A percentile compares a stretch with the other conserved stretches of the same genome.
phyloP scores from a whole-genome alignment of 2,329 filamentous ascomycete species.

The Penicillium thymicola region DNA sequence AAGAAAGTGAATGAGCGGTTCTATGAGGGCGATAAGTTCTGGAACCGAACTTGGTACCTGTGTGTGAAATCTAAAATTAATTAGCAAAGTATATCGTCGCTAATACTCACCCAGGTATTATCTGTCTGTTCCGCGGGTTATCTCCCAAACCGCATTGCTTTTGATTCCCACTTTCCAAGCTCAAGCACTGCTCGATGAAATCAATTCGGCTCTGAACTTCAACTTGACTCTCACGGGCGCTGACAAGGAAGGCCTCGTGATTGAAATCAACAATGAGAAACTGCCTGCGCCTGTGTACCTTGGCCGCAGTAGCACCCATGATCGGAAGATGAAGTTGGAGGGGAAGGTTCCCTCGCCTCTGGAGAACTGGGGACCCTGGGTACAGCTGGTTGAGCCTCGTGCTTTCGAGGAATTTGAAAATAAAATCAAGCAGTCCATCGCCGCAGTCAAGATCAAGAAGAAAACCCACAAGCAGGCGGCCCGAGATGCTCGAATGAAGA shows the following conservation, averaged over 20 bases:
- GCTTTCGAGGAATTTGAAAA: slow-evolving; percentile 28
- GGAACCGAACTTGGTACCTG: slow-evolving; percentile 69
- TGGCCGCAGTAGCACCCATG: slow-evolving; percentile 52
- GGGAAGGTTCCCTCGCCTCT: slow-evolving; percentile 30
- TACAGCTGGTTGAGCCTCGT: neutral
- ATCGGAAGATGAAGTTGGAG: slow-evolving; percentile 41
- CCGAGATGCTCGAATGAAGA: slow-evolving; percentile 38
- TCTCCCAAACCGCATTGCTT: slow-evolving; percentile 55
- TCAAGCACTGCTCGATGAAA: slow-evolving; percentile 58
- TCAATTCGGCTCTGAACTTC: slow-evolving; percentile 56
- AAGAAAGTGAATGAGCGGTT: slow-evolving; percentile 37
- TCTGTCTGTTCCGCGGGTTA: slow-evolving; percentile 52
- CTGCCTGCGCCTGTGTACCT: slow-evolving; percentile 67
- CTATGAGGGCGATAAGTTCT: slow-evolving; percentile 46
- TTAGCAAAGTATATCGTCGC: neutral
- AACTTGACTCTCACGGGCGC: slow-evolving; percentile 58
- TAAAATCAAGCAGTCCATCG: slow-evolving; percentile 53
- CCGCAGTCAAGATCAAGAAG: slow-evolving; percentile 50
- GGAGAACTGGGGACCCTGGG: neutral
- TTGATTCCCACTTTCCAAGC: slow-evolving; percentile 68
- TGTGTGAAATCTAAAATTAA: slow-evolving; percentile 46
- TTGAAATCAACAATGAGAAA: slow-evolving; percentile 59
- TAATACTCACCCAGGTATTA: slow-evolving; percentile 58
- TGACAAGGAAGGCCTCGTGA: slow-evolving; percentile 55
- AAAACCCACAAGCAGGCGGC: slow-evolving; percentile 49